Conservation (phyloP, 805 yeast species). For the Candida hungchunana region DNA sequence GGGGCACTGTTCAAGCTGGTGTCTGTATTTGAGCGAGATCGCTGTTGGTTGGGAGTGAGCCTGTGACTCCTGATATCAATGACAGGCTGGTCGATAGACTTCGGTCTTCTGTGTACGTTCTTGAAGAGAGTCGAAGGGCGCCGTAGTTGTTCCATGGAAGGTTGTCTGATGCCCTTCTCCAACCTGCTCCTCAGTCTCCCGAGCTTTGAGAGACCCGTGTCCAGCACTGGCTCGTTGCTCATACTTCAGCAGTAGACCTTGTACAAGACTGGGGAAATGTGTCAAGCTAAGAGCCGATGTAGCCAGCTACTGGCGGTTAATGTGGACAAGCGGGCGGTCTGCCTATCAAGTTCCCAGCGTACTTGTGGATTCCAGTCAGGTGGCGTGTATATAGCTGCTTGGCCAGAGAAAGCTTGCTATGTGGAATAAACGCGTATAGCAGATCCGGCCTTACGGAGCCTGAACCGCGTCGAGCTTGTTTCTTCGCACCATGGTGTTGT, state of each 20-base stretch:
- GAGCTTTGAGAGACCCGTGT: constrained; percentile 3
- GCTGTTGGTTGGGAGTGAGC: constrained; percentile 2
- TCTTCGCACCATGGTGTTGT: no score
- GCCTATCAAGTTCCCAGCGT: no score
- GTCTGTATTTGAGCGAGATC: constrained; percentile 4
- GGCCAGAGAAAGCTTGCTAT: no score
- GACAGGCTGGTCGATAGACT: constrained; percentile 3
- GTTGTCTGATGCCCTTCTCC: constrained; percentile 11
- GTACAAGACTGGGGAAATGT: no score
- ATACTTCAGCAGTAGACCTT: neutral
- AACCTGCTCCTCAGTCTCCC: constrained; percentile 10
- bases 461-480: no score
- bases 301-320: no score
- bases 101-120: constrained; percentile 9
- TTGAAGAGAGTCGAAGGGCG: constrained; percentile 10
- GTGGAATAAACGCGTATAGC: no score
- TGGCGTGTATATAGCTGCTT: no score
- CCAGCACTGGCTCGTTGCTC: constrained; percentile 1
- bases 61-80: neutral
- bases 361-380: no score
- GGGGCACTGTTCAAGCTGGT: constrained; percentile 10
- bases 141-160: constrained; percentile 12
- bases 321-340: no score
- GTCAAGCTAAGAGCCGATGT: no score
- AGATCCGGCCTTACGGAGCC: no score